Evolutionary conservation across 805 yeast genomes (phyloP).

Genomic region (Pichia thaimueangensis): DNA sequence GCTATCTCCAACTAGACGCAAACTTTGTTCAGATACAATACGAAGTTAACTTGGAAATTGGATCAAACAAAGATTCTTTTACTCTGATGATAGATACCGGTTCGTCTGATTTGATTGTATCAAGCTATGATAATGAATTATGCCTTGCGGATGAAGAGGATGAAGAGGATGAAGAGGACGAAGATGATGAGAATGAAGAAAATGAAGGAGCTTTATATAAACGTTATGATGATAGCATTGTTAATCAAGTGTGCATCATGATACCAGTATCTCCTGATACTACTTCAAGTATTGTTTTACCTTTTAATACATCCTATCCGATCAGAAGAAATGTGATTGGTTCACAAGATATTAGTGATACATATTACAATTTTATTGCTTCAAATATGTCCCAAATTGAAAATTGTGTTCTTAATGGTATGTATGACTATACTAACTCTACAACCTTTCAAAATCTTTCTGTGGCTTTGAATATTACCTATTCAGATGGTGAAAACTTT

Average conservation of each 20-base stretch:
- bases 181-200: neutral
- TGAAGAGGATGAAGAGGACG: neutral
- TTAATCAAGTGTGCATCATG: neutral
- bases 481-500: constrained; percentile 38
- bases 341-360: too few species aligned
- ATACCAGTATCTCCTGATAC: too few species aligned
- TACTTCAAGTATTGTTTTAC: too few species aligned
- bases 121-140: constrained; percentile 14
- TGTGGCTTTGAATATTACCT: constrained; percentile 32
- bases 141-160: constrained; percentile 4
- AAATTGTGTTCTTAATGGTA: constrained; percentile 35
- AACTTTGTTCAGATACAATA: constrained; percentile 21
- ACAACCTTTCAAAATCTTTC: constrained; percentile 29
- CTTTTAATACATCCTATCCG: neutral
- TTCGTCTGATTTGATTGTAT: constrained; percentile 61
- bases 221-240: neutral
- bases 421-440: constrained; percentile 34
- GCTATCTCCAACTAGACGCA: neutral
- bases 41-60: constrained; percentile 38
- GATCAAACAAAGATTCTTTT: constrained; percentile 47
- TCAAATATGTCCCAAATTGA: neutral
- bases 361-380: too few species aligned
- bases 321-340: too few species aligned
- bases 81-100: constrained; percentile 58
- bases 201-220: neutral